Evolutionary conservation across 2,329 filamentous ascomycete species (phyloP), one percentile per base, ranked within the genome.

Genomic region (Colletotrichum lini): DNA sequence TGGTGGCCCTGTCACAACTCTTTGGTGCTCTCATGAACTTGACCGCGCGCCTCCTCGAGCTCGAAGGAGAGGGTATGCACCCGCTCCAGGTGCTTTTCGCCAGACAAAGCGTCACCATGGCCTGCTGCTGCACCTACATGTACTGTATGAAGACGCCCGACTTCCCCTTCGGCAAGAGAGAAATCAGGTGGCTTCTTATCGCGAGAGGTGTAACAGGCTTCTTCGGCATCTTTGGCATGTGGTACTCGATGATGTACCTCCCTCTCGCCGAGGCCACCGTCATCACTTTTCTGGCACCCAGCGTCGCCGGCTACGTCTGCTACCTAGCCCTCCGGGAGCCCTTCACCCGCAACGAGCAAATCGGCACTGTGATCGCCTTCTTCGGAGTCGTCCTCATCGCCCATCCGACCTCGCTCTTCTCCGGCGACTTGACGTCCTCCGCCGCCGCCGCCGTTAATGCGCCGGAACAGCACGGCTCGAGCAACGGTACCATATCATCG

Each of bases 1-100:
- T 95, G 54, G 93, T 98, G 53, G 84, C 95, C 21, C 72, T 92
- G 2, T 89, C 94, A 0, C 94, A 97, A 80, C 84, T 96, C 45
- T 98, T 98, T 76, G 94, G 92, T 2, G 91, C 92, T 0, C 81
- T 93, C 63, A 98, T 98, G 95, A 97, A 96, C 79, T 89, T 97
- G 12, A 90, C 91, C 50, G 93, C 94, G 0, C 87, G 94, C 23
- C 80, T 96, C 13, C 84, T 98, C 49, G 94, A 97, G 79, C 85
- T 92, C 21, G 85, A 93, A 74, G 92, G 89, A 65, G 86, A 91
- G 57, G 90, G 90, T 2, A 92, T 97, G 85, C 90, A 96, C 83
- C 94, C 95, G 0, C 91, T 97, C 74, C 93, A 96, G 82, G 91
- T 98, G 71, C 87, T 98, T 4, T 95, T 97, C 76, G 89, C 89